Evolutionary conservation across 2,329 filamentous ascomycete species (phyloP).

Genomic region (Aspergillus bombycis): DNA sequence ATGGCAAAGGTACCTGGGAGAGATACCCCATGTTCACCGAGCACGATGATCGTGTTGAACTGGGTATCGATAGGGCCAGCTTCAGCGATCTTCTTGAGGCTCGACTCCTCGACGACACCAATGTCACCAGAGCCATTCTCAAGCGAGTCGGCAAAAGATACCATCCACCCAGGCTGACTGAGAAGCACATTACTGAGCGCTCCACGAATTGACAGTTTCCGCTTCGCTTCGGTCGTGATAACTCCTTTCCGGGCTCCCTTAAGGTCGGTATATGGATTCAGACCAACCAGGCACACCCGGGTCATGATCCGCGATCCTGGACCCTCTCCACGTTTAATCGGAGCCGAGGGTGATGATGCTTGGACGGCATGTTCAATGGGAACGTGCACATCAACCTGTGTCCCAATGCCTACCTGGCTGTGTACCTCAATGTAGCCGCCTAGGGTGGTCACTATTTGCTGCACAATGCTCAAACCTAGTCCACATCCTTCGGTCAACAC

Average conservation of each 20-base stretch:
- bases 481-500: constrained; percentile 62
- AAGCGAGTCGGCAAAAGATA: constrained; percentile 29
- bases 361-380: constrained; percentile 22
- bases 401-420: constrained; percentile 38
- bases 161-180: constrained; percentile 27
- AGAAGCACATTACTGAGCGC: constrained; percentile 30
- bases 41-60: constrained; percentile 27
- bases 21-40: constrained; percentile 19
- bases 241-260: constrained; percentile 26
- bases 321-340: not conserved
- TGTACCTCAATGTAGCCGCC: constrained; percentile 60
- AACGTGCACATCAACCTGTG: constrained; percentile 33
- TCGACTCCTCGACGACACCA: constrained; percentile 31
- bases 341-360: not conserved
- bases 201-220: constrained; percentile 31
- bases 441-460: constrained; percentile 59
- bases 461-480: constrained; percentile 66
- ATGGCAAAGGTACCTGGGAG: constrained; percentile 12
- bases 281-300: constrained; percentile 31
- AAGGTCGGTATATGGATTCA: constrained; percentile 29
- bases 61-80: constrained; percentile 13
- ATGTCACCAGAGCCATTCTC: constrained; percentile 29
- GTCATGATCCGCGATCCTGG: constrained; percentile 11
- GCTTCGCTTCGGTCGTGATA: constrained; percentile 30
- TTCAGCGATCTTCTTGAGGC: constrained; percentile 18